phyloP scores from a whole-genome alignment of 2,329 filamentous ascomycete species.

The Scedosporium apiospermum region DNA sequence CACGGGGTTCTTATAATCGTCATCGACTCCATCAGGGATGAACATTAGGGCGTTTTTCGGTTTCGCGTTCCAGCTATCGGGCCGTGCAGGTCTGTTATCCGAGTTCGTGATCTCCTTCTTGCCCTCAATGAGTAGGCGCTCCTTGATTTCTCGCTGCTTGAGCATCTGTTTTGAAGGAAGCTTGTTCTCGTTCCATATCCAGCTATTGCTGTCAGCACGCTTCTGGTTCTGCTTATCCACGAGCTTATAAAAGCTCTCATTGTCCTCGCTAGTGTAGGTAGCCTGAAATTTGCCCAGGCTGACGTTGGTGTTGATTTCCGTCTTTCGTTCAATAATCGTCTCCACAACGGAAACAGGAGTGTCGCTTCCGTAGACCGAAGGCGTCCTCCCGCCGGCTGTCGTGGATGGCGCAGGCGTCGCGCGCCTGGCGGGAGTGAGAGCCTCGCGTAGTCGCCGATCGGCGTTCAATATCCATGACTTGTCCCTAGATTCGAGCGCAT shows the following conservation, averaged over 20 bases:
- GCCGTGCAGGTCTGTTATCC: slow-evolving; percentile 63
- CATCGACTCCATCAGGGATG: slow-evolving; percentile 54
- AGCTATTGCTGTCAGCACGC: slow-evolving; percentile 73
- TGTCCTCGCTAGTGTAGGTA: slow-evolving; percentile 95
- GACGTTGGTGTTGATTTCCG: slow-evolving; percentile 62
- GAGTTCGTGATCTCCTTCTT: slow-evolving; percentile 55
- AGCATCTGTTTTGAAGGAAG: slow-evolving; percentile 72
- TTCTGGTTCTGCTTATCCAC: slow-evolving; percentile 86
- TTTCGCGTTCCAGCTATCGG: slow-evolving; percentile 64
- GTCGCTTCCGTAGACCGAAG: slow-evolving; percentile 58
- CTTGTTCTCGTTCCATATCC: slow-evolving; percentile 85
- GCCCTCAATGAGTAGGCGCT: slow-evolving; percentile 35
- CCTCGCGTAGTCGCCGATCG: slow-evolving; percentile 58
- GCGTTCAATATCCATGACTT: slow-evolving; percentile 78
- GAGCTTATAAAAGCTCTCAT: slow-evolving; percentile 90
- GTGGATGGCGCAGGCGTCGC: slow-evolving; percentile 15
- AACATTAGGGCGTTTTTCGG: slow-evolving; percentile 90
- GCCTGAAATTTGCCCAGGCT: slow-evolving; percentile 79
- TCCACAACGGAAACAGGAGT: slow-evolving; percentile 56
- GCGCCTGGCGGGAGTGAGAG: slow-evolving; percentile 68
- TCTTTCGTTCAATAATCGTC: slow-evolving; percentile 26
- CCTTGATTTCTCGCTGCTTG: slow-evolving; percentile 53
- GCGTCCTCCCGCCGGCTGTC: slow-evolving; percentile 40
- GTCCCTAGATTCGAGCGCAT: slow-evolving; percentile 81
- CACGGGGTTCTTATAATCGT: slow-evolving; percentile 49